Base-by-base conservation (phyloP, 495 filamentous ascomycete species). In the Penicillium arizonense region DNA sequence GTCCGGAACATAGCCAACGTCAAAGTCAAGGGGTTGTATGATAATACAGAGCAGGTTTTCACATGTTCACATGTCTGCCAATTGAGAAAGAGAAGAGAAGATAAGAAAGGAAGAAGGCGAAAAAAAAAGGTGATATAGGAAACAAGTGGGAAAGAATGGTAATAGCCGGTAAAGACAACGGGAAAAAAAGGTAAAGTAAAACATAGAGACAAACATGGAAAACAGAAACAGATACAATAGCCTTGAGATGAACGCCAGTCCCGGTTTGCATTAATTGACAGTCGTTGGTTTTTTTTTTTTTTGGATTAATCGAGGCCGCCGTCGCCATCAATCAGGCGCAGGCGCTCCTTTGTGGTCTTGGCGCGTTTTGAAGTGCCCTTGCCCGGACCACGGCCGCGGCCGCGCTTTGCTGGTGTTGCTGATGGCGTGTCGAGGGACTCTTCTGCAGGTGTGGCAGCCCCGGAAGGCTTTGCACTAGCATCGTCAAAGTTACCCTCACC, bases 401-500 rank as follows among this genome's bases (percentile, higher is more conserved):
- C 70, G 61, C 82, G 74, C 72, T 86, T 80, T 44, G 77, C 62
- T 52, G 78, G 66, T 44, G 82, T 64, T 18, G 75, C 59, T n/a
- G 70, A 63, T 3, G 72, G 71, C 62, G 82, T 53, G 49, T 73
- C 56, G 6, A 68, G 47, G 0, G 73, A 72, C 26, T 85, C 84
- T 21, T 80, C 82, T 44, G 87, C 80, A 2, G 92, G 91, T 0
- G 92, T 97, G 6, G 87, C 91, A 0, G 90, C 82, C 21, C 90
- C 91, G 4, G 87, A 91, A 16, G 86, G 87, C 57, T 95, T 91
- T 45, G 82, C 87, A 57, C 79, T 83, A 28, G 74, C 82, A 65
- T 96, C 92, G 61, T 94, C 90, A 65, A 97, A 97, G 62, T 94
- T 83, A 32, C 92, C 92, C 79, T 97, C 92, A 62, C 92, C 92